Percentiles rank a stretch among this genome's conserved stretches.
These are phyloP conservation scores for Rhizopogon salebrosus DNA, from an alignment of 768 basidiomycete genomes.

Conservation along the genomic window DNA sequence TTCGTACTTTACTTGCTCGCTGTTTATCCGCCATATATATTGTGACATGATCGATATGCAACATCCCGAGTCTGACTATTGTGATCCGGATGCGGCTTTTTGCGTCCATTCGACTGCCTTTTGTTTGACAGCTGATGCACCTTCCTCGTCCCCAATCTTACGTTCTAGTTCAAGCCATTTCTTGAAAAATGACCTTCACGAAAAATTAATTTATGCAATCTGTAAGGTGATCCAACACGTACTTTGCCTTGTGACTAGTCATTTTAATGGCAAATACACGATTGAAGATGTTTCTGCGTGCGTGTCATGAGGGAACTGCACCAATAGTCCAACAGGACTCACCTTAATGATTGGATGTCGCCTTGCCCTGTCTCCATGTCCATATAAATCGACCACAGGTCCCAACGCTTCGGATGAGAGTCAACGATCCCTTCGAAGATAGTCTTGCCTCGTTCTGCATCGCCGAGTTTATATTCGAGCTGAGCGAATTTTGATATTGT, in stretches of 20 bases:
- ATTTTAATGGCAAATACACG: conserved; percentile 48
- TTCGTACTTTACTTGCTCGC: conserved; percentile 33
- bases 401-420: conserved; percentile 91
- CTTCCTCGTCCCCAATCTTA: conserved; percentile 81
- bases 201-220: conserved; percentile 9
- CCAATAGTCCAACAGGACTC: conserved; percentile 13
- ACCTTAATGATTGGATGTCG: conserved; percentile 79
- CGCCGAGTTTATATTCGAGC: conserved; percentile 91
- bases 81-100: conserved; percentile 33
- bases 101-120: conserved; percentile 92
- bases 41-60: conserved; percentile 21
- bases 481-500: conserved; percentile 94
- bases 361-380: conserved; percentile 87
- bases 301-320: neutral
- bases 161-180: conserved; percentile 92
- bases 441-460: conserved; percentile 91
- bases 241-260: conserved; percentile 92
- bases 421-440: conserved; percentile 96
- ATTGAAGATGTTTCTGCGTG: no score
- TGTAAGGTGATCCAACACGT: conserved; percentile 24
- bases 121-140: conserved; percentile 73
- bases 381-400: conserved; percentile 94
- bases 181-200: conserved; percentile 84
- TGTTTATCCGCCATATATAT: conserved; percentile 32
- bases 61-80: conserved; percentile 18